Evolutionary conservation across 1,139 yeast genomes (phyloP).

Genomic region (Sugiyamaella pinicola): DNA sequence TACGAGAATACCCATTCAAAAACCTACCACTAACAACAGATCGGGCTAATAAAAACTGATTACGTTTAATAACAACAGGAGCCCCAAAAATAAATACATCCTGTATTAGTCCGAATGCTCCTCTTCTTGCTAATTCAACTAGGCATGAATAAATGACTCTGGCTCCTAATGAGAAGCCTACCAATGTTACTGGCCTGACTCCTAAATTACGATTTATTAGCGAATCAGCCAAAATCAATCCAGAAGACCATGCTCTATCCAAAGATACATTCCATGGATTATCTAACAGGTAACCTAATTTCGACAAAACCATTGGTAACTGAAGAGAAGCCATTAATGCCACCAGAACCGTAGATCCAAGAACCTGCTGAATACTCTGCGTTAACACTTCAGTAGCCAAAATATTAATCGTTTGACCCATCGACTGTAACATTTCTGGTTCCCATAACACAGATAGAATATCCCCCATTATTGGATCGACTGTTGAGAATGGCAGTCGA

Average conservation of each 20-base stretch:
- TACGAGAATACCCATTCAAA: constrained; percentile 85
- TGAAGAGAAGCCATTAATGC: constrained; percentile 96
- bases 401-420: constrained; percentile 94
- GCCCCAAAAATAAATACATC: constrained; percentile 88
- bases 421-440: constrained; percentile 94
- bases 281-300: constrained; percentile 84
- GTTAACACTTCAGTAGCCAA: constrained; percentile 92
- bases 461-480: constrained; percentile 98
- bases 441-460: constrained; percentile 92
- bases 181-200: constrained; percentile 85
- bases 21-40: constrained; percentile 90
- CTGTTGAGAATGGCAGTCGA: constrained; percentile 90
- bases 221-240: constrained; percentile 88
- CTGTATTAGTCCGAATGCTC: constrained; percentile 87
- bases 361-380: constrained; percentile 89
- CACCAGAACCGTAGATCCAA: constrained; percentile 89
- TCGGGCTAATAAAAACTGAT: constrained; percentile 76
- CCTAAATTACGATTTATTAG: constrained; percentile 85
- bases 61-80: constrained; percentile 78
- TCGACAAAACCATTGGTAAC: constrained; percentile 87
- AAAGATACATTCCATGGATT: constrained; percentile 98
- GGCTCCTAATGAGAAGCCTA: constrained; percentile 94
- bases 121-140: constrained; percentile 79
- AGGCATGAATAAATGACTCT: constrained; percentile 90
- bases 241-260: constrained; percentile 98